Conservation (phyloP, 192 early-diverging fungal species). For the Entomortierella chlamydospora region DNA sequence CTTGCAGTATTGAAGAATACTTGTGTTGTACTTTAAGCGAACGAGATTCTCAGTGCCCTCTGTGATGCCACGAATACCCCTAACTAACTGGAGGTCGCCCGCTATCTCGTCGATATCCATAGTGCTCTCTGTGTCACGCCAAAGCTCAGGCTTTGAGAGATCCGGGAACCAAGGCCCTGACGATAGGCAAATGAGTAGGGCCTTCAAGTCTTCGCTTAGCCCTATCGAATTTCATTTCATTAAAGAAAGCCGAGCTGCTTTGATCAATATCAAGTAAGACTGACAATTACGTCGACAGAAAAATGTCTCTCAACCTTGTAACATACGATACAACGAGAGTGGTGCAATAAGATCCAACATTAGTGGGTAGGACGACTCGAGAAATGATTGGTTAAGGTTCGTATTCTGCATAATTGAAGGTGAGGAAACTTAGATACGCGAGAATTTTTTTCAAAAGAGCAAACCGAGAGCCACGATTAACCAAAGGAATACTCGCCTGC, state of each 20-base stretch:
- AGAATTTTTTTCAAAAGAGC: too few relatives aligned
- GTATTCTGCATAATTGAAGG: conserved; percentile 27
- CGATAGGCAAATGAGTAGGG: conserved; percentile 29
- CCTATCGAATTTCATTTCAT: not conserved
- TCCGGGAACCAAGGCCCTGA: conserved; percentile 45
- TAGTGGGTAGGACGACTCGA: conserved; percentile 31
- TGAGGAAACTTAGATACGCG: too few relatives aligned
- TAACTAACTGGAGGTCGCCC: conserved; percentile 18
- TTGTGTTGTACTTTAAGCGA: conserved; percentile 16
- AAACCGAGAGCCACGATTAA: too few relatives aligned
- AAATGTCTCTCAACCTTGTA: too few relatives aligned
- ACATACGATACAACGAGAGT: conserved; percentile 8
- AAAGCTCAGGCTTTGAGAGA: conserved; percentile 21
- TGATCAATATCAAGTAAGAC: too few relatives aligned
- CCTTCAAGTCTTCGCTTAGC: conserved; percentile 10
- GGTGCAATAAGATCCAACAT: conserved; percentile 36
- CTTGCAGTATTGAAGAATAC: conserved; percentile 18
- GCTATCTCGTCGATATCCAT: conserved; percentile 7
- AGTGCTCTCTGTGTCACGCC: not conserved
- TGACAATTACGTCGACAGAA: not conserved
- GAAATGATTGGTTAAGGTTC: conserved; percentile 18
- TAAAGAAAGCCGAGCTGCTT: not conserved
- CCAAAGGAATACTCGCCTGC: conserved; percentile 16
- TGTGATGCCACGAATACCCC: not conserved
- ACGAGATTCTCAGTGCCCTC: conserved; percentile 33